phyloP scores from a whole-genome alignment of 2,329 filamentous ascomycete species.

The Botryotinia convoluta region DNA sequence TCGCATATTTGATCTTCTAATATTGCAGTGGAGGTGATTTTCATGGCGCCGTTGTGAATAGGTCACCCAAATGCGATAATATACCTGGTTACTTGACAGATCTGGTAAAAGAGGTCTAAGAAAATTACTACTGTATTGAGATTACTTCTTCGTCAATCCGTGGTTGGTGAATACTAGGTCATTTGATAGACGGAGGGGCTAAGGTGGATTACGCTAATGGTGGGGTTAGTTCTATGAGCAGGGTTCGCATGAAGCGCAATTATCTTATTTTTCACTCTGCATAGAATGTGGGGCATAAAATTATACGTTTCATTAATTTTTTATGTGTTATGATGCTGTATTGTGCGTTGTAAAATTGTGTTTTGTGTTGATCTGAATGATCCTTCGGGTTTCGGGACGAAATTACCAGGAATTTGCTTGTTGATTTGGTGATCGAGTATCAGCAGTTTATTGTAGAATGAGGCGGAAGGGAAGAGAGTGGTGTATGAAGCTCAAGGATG shows the following conservation, averaged over 20 bases:
- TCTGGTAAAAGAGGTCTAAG: neutral
- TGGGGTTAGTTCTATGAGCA: neutral
- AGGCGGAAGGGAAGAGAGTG: neutral
- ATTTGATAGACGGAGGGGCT: neutral
- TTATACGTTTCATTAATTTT: conserved; percentile 5
- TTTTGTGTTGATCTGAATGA: neutral
- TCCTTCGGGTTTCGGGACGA: neutral
- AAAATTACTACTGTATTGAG: neutral
- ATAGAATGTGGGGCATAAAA: neutral
- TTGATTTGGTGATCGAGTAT: neutral
- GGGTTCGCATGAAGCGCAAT: conserved; percentile 8
- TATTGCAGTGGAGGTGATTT: neutral
- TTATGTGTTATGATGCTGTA: neutral
- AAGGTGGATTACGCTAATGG: neutral
- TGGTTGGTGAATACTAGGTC: neutral
- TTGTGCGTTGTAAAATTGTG: conserved; percentile 5
- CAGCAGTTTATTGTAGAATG: neutral
- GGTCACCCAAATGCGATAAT: neutral
- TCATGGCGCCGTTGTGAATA: neutral
- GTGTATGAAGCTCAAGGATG: neutral
- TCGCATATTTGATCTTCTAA: neutral
- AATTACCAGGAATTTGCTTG: neutral
- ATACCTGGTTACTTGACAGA: neutral
- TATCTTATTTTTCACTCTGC: neutral
- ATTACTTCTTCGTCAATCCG: neutral